Percentiles rank a stretch among this genome's conserved stretches.
Conservation (phyloP, 352 stramenopile species). For the Phytophthora pluvialis region DNA sequence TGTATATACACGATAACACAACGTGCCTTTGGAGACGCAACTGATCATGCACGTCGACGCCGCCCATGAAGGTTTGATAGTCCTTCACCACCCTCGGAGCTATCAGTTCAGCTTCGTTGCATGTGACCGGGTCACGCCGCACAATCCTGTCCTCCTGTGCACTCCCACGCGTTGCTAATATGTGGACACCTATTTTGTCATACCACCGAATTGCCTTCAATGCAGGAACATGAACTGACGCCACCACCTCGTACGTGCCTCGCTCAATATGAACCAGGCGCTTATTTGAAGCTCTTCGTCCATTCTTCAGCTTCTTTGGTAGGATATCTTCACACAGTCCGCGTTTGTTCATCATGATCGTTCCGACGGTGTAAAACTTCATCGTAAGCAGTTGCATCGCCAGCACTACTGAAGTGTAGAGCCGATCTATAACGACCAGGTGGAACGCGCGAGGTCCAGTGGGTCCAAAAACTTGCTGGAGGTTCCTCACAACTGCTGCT, state of each 20-base stretch:
- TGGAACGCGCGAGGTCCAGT: too few relatives aligned
- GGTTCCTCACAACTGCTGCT: too few relatives aligned
- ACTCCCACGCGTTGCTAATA: neutral
- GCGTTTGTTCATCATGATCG: constrained; percentile 8
- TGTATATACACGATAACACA: too few relatives aligned
- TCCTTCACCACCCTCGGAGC: constrained; percentile 10
- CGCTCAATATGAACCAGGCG: neutral
- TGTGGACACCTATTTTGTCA: neutral
- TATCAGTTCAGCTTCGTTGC: neutral
- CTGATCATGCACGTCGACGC: too few relatives aligned
- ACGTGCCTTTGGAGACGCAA: too few relatives aligned
- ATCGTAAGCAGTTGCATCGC: constrained; percentile 11
- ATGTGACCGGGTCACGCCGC: neutral
- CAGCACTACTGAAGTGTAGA: constrained; percentile 8
- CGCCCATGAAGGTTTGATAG: constrained; percentile 12
- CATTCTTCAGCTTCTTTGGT: neutral
- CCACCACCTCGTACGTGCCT: neutral
- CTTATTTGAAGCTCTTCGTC: neutral
- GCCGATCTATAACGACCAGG: constrained; percentile 2
- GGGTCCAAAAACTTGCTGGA: too few relatives aligned
- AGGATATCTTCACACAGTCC: neutral
- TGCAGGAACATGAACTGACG: neutral
- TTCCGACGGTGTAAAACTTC: constrained; percentile 13
- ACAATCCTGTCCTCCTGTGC: neutral
- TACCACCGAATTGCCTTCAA: constrained; percentile 10